Percentiles rank a stretch among this genome's conserved stretches.
phyloP scores from a whole-genome alignment of 495 filamentous ascomycete genomes.

The Bathelium albidoporum region DNA sequence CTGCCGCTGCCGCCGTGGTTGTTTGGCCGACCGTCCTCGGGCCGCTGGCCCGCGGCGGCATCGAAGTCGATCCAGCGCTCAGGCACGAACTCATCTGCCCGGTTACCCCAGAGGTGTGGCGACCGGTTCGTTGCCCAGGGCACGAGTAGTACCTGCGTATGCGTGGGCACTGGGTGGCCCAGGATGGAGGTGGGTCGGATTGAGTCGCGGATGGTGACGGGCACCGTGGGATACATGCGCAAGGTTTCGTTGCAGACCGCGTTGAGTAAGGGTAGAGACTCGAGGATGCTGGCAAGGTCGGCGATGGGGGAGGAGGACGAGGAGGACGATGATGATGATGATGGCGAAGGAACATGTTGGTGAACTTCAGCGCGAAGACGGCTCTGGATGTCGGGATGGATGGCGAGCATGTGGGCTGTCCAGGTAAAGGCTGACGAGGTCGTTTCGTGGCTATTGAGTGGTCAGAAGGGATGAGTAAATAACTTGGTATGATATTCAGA shows the following conservation, averaged over 20 bases:
- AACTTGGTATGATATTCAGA: not conserved
- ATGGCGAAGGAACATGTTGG: constrained; percentile 27
- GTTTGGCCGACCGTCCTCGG: constrained; percentile 9
- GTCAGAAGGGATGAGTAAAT: constrained; percentile 7
- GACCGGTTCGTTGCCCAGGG: constrained; percentile 28
- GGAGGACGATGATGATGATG: too few species aligned
- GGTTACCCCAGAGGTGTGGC: constrained; percentile 22
- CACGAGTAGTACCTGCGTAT: constrained; percentile 19
- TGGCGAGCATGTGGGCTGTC: constrained; percentile 41
- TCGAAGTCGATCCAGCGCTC: constrained; percentile 26
- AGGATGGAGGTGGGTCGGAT: constrained; percentile 37
- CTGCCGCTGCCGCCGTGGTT: constrained; percentile 20
- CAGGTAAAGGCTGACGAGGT: constrained; percentile 45
- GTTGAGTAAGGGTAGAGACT: constrained; percentile 43
- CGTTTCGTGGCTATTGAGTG: constrained; percentile 38
- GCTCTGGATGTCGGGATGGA: constrained; percentile 37
- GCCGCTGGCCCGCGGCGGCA: constrained; percentile 5
- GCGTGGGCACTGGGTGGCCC: constrained; percentile 19
- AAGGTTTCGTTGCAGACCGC: constrained; percentile 37
- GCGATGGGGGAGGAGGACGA: not conserved
- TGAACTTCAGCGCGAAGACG: constrained; percentile 41
- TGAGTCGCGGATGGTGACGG: constrained; percentile 39
- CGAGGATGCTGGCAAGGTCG: constrained; percentile 29
- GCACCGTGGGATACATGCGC: constrained; percentile 38
- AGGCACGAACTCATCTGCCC: constrained; percentile 22